phyloP scores from a whole-genome alignment of 2,329 filamentous ascomycete species.

The Fusarium sp. region DNA sequence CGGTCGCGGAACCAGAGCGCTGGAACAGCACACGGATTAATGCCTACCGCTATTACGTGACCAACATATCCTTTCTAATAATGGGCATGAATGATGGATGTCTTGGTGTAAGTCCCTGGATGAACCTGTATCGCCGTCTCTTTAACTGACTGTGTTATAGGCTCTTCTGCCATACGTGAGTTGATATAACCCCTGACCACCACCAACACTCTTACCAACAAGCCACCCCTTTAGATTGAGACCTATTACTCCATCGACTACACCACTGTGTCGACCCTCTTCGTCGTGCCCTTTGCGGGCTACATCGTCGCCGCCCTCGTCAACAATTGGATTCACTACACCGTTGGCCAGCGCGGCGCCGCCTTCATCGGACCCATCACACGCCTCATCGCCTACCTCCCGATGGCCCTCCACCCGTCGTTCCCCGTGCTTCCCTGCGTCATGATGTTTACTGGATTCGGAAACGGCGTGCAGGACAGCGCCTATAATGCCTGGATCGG shows the following conservation, averaged over 20 bases:
- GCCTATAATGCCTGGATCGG: slow-evolving; percentile 73
- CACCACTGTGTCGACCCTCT: slow-evolving; percentile 73
- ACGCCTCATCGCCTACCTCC: slow-evolving; percentile 73
- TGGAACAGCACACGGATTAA: slow-evolving; percentile 75
- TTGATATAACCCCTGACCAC: slow-evolving; percentile 5
- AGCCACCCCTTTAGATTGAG: slow-evolving; percentile 40
- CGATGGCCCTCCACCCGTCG: slow-evolving; percentile 75
- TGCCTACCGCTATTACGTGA: slow-evolving; percentile 67
- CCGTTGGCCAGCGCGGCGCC: slow-evolving; percentile 77
- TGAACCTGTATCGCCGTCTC: background rate
- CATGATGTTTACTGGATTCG: slow-evolving; percentile 75
- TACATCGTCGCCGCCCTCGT: slow-evolving; percentile 72
- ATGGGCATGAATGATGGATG: slow-evolving; percentile 78
- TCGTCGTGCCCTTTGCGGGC: slow-evolving; percentile 74
- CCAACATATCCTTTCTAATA: slow-evolving; percentile 72
- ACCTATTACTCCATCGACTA: slow-evolving; percentile 71
- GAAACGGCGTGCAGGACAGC: slow-evolving; percentile 75
- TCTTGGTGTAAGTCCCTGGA: slow-evolving; percentile 63
- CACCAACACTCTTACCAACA: background rate
- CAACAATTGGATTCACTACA: slow-evolving; percentile 74
- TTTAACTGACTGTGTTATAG: slow-evolving; percentile 46
- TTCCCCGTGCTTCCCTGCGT: slow-evolving; percentile 75
- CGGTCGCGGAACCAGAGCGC: slow-evolving; percentile 52
- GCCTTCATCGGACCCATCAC: slow-evolving; percentile 72
- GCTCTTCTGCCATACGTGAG: slow-evolving; percentile 62